Conservation (phyloP, 108 stramenopile genomes). For the Bacterosira constricta region DNA sequence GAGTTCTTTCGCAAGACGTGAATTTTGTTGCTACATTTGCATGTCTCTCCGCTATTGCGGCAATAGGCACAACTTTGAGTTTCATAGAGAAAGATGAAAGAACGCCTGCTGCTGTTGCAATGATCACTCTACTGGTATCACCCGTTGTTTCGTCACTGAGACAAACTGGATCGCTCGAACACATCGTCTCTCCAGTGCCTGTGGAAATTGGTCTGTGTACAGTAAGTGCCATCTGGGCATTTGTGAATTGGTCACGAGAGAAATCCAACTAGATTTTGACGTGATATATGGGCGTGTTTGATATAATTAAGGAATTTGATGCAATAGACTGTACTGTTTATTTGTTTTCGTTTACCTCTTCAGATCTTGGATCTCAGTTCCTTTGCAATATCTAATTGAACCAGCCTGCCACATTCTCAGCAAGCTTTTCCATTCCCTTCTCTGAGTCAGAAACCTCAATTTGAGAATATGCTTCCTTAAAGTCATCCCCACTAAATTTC, state of each 20-base stretch:
- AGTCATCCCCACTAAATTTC: slow-evolving; percentile 60
- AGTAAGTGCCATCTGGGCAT: slow-evolving; percentile 19
- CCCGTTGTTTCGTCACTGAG: slow-evolving; percentile 23
- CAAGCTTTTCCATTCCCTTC: slow-evolving; percentile 65
- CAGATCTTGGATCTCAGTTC: background rate
- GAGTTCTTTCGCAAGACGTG: slow-evolving; percentile 38
- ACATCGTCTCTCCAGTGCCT: background rate
- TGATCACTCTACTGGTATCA: slow-evolving; percentile 9
- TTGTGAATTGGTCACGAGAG: slow-evolving; percentile 15
- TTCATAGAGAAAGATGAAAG: slow-evolving; percentile 9
- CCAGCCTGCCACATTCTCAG: slow-evolving; percentile 80
- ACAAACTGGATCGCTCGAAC: slow-evolving; percentile 8
- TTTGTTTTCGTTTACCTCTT: background rate
- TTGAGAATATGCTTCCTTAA: slow-evolving; percentile 52
- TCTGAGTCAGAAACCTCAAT: slow-evolving; percentile 74
- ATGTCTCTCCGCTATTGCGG: slow-evolving; percentile 47
- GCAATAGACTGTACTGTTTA: no score
- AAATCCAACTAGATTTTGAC: background rate
- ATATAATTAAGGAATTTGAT: no score
- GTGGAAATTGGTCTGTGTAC: slow-evolving; percentile 22
- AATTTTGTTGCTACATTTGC: slow-evolving; percentile 53
- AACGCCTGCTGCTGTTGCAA: slow-evolving; percentile 19
- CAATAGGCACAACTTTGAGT: slow-evolving; percentile 12
- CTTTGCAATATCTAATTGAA: slow-evolving; percentile 45
- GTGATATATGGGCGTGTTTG: no score